phyloP scores from a whole-genome alignment of 2,329 filamentous ascomycete genomes.

The Penicillium sp. region DNA sequence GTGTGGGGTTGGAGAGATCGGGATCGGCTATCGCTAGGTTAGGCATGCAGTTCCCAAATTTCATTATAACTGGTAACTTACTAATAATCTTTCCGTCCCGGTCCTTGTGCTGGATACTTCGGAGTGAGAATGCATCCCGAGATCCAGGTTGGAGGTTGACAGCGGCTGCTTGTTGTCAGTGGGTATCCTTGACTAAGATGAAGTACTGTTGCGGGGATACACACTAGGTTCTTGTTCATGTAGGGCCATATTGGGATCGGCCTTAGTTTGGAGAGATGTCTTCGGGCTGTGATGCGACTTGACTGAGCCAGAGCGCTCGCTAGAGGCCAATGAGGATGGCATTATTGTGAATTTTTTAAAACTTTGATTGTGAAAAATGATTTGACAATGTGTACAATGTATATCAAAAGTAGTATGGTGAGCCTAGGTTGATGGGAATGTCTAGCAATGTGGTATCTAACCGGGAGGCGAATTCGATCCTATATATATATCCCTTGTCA shows the following conservation, averaged over 20 bases:
- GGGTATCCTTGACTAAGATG: not conserved
- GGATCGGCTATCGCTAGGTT: slow-evolving; percentile 66
- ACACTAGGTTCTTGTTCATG: slow-evolving; percentile 79
- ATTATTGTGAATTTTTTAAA: slow-evolving; percentile 8
- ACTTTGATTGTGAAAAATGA: not conserved
- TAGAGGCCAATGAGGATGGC: slow-evolving; percentile 22
- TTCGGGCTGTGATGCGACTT: slow-evolving; percentile 24
- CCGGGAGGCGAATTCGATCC: not conserved
- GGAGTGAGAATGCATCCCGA: slow-evolving; percentile 60
- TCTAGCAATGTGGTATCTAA: not conserved
- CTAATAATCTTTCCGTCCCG: slow-evolving; percentile 73
- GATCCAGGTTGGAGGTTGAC: slow-evolving; percentile 13
- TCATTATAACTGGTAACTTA: slow-evolving; percentile 39
- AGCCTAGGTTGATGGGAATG: not conserved
- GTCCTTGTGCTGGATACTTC: slow-evolving; percentile 74
- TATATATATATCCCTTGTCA: slow-evolving; percentile 9
- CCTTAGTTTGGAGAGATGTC: slow-evolving; percentile 64
- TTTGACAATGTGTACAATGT: not conserved
- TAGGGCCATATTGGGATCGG: slow-evolving; percentile 81
- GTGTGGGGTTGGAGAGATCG: slow-evolving; percentile 85
- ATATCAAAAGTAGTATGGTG: not conserved
- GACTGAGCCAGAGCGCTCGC: slow-evolving; percentile 24
- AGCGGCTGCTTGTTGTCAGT: slow-evolving; percentile 22
- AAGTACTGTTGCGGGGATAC: slow-evolving; percentile 35
- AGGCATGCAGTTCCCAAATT: not conserved